A percentile compares a stretch with the other conserved stretches of the same genome.
phyloP scores from a whole-genome alignment of 2,329 filamentous ascomycete genomes.

The Ilyonectria mors-panacis region DNA sequence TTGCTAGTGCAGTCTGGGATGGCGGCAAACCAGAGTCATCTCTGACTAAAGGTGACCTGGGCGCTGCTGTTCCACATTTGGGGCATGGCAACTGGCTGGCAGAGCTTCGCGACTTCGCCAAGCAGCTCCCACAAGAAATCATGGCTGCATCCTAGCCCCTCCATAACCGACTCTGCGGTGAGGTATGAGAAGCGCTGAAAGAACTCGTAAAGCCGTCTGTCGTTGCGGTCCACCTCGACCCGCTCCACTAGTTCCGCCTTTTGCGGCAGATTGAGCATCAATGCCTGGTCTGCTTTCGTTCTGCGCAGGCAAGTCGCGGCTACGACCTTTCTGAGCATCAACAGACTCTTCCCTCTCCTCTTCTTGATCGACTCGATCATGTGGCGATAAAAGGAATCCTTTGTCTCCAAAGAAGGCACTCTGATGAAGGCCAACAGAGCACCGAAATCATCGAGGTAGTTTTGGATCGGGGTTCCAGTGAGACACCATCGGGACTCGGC shows the following conservation, averaged over 20 bases:
- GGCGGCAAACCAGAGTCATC: background rate
- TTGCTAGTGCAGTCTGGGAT: background rate
- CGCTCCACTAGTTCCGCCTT: background rate
- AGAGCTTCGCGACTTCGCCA: background rate
- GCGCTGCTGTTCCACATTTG: background rate
- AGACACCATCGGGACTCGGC: constrained; percentile 13
- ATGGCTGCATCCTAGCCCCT: background rate
- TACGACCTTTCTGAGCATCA: background rate
- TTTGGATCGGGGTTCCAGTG: constrained; percentile 23
- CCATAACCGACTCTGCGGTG: background rate
- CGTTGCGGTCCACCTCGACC: background rate
- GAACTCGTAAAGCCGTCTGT: constrained; percentile 19
- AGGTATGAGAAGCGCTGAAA: constrained; percentile 6
- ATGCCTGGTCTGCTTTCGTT: background rate
- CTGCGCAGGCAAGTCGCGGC: constrained; percentile 4
- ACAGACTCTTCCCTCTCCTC: background rate
- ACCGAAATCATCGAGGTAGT: constrained; percentile 19
- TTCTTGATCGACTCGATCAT: background rate
- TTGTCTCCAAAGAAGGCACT: background rate
- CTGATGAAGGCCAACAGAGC: background rate
- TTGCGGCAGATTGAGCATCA: background rate
- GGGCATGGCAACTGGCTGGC: background rate
- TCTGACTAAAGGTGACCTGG: background rate
- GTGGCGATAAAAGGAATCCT: background rate
- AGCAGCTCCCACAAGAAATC: background rate